phyloP scores from a whole-genome alignment of 1,139 yeast species.

The Pichia sp. region DNA sequence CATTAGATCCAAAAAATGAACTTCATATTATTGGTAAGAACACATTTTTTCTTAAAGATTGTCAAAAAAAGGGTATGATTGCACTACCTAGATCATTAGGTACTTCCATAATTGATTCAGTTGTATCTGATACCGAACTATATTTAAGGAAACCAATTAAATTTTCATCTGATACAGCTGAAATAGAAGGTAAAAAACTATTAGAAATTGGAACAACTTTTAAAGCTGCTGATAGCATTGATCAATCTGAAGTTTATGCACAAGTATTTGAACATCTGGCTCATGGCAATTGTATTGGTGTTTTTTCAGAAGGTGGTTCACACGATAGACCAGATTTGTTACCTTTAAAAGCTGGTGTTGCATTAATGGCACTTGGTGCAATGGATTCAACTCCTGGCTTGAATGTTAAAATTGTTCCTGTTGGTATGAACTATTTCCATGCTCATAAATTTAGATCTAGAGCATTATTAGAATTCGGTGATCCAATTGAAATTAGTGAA shows the following conservation, averaged over 20 bases:
- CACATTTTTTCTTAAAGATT: conserved; percentile 65
- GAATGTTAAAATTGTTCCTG: conserved; percentile 81
- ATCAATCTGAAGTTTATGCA: conserved; percentile 76
- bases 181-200: conserved; percentile 36
- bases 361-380: conserved; percentile 95
- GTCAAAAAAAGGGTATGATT: conserved; percentile 60
- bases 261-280: conserved; percentile 77
- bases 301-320: conserved; percentile 96
- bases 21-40: conserved; percentile 47
- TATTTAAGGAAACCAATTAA: conserved; percentile 69
- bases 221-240: conserved; percentile 75
- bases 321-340: conserved; percentile 88
- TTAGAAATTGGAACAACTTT: conserved; percentile 51
- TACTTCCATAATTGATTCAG: conserved; percentile 60
- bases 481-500: conserved; percentile 66
- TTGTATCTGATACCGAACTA: conserved; percentile 70
- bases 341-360: conserved; percentile 95
- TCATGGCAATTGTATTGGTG: conserved; percentile 80
- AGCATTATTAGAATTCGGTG: conserved; percentile 92
- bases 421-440: conserved; percentile 96
- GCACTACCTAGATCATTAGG: conserved; percentile 80
- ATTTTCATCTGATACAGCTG: conserved; percentile 22
- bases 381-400: conserved; percentile 65
- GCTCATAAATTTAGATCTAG: conserved; percentile 92
- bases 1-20: conserved; percentile 39